Evolutionary conservation across 306 rosid species (phyloP), one percentile per base, ranked within the genome.

Genomic region (Lithocarpus polystachyus): DNA sequence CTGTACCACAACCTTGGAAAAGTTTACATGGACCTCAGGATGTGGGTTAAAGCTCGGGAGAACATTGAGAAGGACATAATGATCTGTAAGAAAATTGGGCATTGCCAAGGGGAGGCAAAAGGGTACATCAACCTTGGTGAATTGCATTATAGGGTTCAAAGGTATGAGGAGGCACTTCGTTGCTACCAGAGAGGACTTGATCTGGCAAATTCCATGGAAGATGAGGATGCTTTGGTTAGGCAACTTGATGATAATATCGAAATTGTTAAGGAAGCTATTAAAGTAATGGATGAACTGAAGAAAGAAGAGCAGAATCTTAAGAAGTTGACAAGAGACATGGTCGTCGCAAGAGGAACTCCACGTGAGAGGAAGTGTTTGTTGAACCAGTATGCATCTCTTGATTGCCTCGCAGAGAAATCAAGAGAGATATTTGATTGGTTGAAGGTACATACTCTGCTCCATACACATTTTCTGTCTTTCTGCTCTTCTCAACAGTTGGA

Each of bases 1-100:
- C 93, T 95, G 37, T 96, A 91, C 82, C 97, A 95, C 87, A 90
- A 90, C 86, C 97, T 95, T 75, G 99, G 99, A 65, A 83, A 82
- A 78, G 91, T 92, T 72, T 95, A 87, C 70, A 84, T 83, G 77
- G 93, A 92, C 75, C 84, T 95, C 37, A 92, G 96, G 87, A 43
- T 48, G 83, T 95, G 99, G 99, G 84, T 80, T 37, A 60, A 90
- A 5, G 98, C 98, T 40, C 82, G 56, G 80, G 77, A 84, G 64
- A 78, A 95, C 78, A 90, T 95, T 53, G 87, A 82, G 79, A 90
- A 67, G 77, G 99, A 95, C 72, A 90, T 92, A 54, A 26, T 55
- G 35, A 95, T 95, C 43, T 91, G 99, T 82, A 87, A 89, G 52
- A 84, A 84, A 71, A 92, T 92, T 71, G 92, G 87, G 68, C 99